Conservation (phyloP, 345 rosid species). For the Trapa incisa region DNA sequence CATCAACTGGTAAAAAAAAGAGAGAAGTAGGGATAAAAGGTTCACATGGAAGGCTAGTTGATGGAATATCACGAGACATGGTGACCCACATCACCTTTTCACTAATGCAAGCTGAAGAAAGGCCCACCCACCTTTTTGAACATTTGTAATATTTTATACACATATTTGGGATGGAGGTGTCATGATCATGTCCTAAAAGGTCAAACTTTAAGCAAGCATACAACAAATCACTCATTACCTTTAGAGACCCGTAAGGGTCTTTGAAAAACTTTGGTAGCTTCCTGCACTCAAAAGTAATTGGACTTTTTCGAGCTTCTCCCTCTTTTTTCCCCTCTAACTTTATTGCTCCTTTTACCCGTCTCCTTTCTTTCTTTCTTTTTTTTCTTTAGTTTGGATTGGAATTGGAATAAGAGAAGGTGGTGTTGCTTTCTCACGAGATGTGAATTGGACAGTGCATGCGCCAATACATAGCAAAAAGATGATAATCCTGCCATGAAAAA, state of each 20-base stretch:
- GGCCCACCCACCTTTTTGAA: slow-evolving; percentile 26
- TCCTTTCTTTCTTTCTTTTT: background rate
- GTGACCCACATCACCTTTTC: slow-evolving; percentile 41
- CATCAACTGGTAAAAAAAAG: slow-evolving; percentile 1
- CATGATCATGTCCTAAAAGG: slow-evolving; percentile 29
- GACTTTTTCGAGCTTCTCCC: slow-evolving; percentile 19
- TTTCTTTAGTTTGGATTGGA: slow-evolving; percentile 9
- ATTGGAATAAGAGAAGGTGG: slow-evolving; percentile 27
- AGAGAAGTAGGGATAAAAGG: background rate
- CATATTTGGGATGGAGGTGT: background rate
- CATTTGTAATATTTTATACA: background rate
- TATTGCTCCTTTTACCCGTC: background rate
- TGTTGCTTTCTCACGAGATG: slow-evolving; percentile 18
- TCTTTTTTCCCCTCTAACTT: background rate
- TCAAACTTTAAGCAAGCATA: slow-evolving; percentile 63
- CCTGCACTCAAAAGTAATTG: slow-evolving; percentile 62
- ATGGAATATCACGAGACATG: slow-evolving; percentile 46
- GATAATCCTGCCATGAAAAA: slow-evolving; percentile 8
- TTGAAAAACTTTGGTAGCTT: slow-evolving; percentile 45
- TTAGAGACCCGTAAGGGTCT: slow-evolving; percentile 7
- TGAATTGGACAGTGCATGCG: slow-evolving; percentile 21
- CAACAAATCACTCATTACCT: slow-evolving; percentile 28
- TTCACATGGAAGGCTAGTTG: slow-evolving; percentile 20
- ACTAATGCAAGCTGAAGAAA: slow-evolving; percentile 47
- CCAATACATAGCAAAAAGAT: slow-evolving; percentile 29